These are phyloP conservation scores for Xylaria sp. DNA, from an alignment of 2,329 filamentous ascomycete genomes.

Conservation along the genomic window DNA sequence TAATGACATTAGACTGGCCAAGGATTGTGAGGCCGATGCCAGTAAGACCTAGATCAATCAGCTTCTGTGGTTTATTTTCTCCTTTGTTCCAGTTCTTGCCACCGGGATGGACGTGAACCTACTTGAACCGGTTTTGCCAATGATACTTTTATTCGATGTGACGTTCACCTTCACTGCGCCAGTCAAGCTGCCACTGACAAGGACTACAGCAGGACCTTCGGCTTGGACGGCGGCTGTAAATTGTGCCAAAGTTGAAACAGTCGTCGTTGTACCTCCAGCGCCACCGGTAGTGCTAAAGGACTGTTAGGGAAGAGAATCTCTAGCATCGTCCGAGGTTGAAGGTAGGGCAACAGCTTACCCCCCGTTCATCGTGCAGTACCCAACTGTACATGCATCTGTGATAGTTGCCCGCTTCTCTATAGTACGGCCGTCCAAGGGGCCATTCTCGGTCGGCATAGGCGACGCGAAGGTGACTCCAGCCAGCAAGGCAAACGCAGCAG, in stretches of 20 bases:
- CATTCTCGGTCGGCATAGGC: slow-evolving; percentile 48
- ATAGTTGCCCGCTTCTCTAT: slow-evolving; percentile 52
- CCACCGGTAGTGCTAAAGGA: slow-evolving; percentile 61
- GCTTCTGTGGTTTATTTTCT: neutral
- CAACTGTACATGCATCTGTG: slow-evolving; percentile 52
- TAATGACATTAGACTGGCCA: slow-evolving; percentile 61
- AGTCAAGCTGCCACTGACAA: slow-evolving; percentile 56
- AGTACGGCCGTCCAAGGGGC: slow-evolving; percentile 44
- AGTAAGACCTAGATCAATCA: slow-evolving; percentile 42
- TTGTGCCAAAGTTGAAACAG: slow-evolving; percentile 59
- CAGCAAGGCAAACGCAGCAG: slow-evolving; percentile 36
- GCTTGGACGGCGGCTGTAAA: slow-evolving; percentile 61
- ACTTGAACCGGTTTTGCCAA: slow-evolving; percentile 53
- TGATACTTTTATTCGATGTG: slow-evolving; percentile 59
- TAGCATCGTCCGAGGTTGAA: neutral
- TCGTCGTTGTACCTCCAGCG: slow-evolving; percentile 60
- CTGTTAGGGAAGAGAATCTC: neutral
- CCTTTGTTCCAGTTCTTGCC: neutral
- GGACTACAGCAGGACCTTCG: slow-evolving; percentile 55
- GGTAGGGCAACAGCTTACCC: slow-evolving; percentile 21
- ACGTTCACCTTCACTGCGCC: slow-evolving; percentile 55
- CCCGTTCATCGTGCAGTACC: slow-evolving; percentile 52
- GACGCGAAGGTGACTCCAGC: slow-evolving; percentile 48
- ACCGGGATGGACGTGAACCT: neutral
- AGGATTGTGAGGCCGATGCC: slow-evolving; percentile 59